Evolutionary conservation across 768 basidiomycete species (phyloP), one percentile per base, ranked within the genome.

Genomic region (Tephrocybe sp.): DNA sequence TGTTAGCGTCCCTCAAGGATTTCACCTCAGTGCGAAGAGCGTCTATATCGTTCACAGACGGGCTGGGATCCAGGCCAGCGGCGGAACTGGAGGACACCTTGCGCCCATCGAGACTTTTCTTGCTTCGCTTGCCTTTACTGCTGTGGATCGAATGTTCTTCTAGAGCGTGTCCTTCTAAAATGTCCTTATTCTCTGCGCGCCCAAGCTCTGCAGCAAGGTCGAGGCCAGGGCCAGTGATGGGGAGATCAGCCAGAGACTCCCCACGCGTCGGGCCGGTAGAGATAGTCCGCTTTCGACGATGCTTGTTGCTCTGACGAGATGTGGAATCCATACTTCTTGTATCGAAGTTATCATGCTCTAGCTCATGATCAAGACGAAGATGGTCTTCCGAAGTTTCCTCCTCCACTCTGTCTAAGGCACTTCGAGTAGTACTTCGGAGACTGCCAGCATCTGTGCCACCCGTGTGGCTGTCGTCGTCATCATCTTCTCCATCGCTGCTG

Each of bases 141-240:
- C 70, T 71, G 53, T 72, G 62, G 45, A 66, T 64, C 33, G 76
- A 67, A 19, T 74, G 72, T 22, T 78, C 76, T 13, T 85, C 80
- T 36, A 81, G 65, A 5, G 68, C 48, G 53, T 77, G 74, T 38
- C 79, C 83, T 20, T 81, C 78, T 40, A 88, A 67, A 12, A 85
- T 82, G 60, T 90, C 90, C 68, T 90, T 92, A 66, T 88, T 92
- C 73, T 95, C 89, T 7, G 92, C 93, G 38, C 92, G 83, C 30
- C 91, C 93, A 51, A 96, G 82, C 68, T 95, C 93, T 43, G 92
- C 90, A 22, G 93, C 93, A 39, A 94, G 81, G 63, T 94, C 91
- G 45, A 93, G 80, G 16, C 91, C 91, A 4, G 91, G 91, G 1
- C 92, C 92, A 55, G 91, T 88, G 61, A 92, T 88, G 16, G 90